These are phyloP conservation scores for Phytophthora foliorum DNA, from an alignment of 352 stramenopile genomes.

Conservation along the genomic window DNA sequence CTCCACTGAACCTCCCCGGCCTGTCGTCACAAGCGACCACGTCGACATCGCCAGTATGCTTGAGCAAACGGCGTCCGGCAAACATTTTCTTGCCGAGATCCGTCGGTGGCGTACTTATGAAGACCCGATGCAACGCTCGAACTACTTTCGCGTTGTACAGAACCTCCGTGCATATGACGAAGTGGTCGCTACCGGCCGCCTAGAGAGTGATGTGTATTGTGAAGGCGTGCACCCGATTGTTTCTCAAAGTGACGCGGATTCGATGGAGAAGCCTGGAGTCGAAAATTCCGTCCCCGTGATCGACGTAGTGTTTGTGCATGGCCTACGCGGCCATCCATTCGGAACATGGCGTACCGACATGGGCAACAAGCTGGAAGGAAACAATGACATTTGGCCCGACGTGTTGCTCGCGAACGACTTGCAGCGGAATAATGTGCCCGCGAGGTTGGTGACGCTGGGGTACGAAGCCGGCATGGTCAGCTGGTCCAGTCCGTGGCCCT, in stretches of 20 bases:
- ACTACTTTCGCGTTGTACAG: conserved; percentile 73
- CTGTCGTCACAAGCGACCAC: conserved; percentile 41
- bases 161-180: conserved; percentile 76
- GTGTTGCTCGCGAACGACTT: conserved; percentile 70
- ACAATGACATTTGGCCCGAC: conserved; percentile 83
- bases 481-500: conserved; percentile 89
- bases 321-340: conserved; percentile 82
- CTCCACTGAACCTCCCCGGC: conserved; percentile 19
- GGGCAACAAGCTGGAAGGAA: conserved; percentile 58
- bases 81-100: conserved; percentile 51
- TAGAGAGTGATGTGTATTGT: conserved; percentile 65
- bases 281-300: conserved; percentile 32
- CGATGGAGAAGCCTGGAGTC: conserved; percentile 10
- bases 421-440: conserved; percentile 46
- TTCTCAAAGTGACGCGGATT: conserved; percentile 25
- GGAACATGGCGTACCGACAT: conserved; percentile 87
- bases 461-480: conserved; percentile 89
- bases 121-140: conserved; percentile 82
- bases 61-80: conserved; percentile 51
- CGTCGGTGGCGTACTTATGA: conserved; percentile 47
- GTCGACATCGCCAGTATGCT: conserved; percentile 69
- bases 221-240: conserved; percentile 87
- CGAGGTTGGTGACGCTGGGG: conserved; percentile 76
- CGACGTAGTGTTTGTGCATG: conserved; percentile 89
- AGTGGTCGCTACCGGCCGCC: conserved; percentile 40